phyloP scores from a whole-genome alignment of 202 grass and related monocot species.

The Eragrostis tef region DNA sequence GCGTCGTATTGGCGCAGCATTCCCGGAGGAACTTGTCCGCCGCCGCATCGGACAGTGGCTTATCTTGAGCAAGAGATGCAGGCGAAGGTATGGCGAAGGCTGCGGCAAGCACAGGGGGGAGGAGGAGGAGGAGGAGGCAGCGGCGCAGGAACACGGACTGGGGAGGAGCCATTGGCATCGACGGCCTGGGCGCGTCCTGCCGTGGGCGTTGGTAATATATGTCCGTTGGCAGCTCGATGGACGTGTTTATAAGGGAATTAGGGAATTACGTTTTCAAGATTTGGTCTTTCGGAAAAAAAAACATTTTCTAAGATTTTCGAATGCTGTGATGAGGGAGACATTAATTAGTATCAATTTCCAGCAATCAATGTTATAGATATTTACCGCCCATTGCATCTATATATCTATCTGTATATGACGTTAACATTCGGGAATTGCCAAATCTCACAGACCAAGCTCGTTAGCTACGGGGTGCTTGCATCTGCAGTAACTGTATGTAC shows the following conservation, averaged over 20 bases:
- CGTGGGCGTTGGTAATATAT: not conserved
- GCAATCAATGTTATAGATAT: not conserved
- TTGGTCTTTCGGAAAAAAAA: too few species aligned
- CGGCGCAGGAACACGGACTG: not conserved
- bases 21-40: not conserved
- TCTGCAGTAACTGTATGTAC: too few species aligned
- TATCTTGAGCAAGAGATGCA: not conserved
- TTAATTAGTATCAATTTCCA: not conserved
- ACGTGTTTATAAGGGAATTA: not conserved
- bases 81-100: too few species aligned
- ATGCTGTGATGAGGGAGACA: not conserved
- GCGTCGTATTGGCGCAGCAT: not conserved
- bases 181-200: not conserved
- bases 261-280: not conserved
- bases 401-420: not conserved
- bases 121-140: not conserved
- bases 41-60: not conserved
- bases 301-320: not conserved
- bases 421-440: not conserved
- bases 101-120: not conserved
- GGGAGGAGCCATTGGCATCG: not conserved
- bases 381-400: not conserved
- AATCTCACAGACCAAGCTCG: too few species aligned
- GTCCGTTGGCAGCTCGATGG: not conserved
- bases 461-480: too few species aligned